These are phyloP conservation scores for Fallopia convolvulus DNA, from an alignment of 148 eudicot species.

Conservation along the genomic window DNA sequence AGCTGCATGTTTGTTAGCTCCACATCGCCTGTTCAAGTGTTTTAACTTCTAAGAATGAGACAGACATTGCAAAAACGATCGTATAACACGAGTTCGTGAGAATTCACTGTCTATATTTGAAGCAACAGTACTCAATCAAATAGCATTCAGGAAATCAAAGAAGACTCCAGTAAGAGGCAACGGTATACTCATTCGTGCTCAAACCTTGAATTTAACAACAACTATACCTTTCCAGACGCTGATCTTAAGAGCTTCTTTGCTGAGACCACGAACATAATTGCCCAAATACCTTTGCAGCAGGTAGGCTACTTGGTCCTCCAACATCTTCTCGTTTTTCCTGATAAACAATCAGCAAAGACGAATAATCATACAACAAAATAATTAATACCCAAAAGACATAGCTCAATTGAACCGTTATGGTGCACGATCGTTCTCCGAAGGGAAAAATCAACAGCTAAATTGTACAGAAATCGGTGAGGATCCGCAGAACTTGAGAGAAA, in stretches of 20 bases:
- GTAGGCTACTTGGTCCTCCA: constrained; percentile 93
- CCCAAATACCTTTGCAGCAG: constrained; percentile 89
- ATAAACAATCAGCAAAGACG: not conserved
- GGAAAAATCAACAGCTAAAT: not conserved
- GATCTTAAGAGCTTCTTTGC: constrained; percentile 90
- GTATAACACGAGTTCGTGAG: not conserved
- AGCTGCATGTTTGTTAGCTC: constrained; percentile 93
- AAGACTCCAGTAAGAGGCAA: not conserved
- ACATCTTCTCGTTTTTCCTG: constrained; percentile 40
- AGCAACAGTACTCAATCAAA: not conserved
- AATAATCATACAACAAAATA: not conserved
- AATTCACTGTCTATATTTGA: not conserved
- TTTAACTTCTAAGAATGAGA: not conserved
- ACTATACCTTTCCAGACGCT: constrained; percentile 86
- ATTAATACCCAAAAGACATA: not conserved
- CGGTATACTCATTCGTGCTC: not conserved
- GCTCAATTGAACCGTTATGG: constrained; percentile 3
- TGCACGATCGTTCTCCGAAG: not conserved
- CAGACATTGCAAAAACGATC: not conserved
- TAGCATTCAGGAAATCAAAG: not conserved
- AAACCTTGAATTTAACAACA: not conserved
- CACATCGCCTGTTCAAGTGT: constrained; percentile 60
- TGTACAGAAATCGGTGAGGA: not conserved
- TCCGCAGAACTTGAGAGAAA: not conserved
- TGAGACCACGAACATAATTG: constrained; percentile 85